phyloP scores from a whole-genome alignment of 2,329 filamentous ascomycete species.

The Aspergillus pseudonomiae region DNA sequence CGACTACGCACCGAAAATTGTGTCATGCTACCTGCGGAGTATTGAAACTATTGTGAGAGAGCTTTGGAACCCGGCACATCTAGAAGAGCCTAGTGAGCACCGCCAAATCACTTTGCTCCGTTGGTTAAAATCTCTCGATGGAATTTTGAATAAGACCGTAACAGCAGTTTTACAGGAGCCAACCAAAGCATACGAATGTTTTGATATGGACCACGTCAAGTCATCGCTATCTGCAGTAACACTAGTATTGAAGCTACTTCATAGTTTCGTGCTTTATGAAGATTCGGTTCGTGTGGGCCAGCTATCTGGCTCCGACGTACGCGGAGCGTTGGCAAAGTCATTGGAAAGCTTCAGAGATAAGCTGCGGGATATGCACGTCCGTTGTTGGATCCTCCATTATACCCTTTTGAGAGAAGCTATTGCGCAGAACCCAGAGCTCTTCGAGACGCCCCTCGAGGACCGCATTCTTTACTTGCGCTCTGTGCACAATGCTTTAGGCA shows the following conservation, averaged over 20 bases:
- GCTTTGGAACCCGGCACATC: slow-evolving; percentile 62
- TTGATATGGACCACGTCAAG: slow-evolving; percentile 77
- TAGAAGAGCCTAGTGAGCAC: slow-evolving; percentile 60
- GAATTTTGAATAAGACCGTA: slow-evolving; percentile 72
- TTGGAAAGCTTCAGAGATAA: slow-evolving; percentile 62
- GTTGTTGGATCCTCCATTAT: slow-evolving; percentile 87
- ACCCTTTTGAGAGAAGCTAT: slow-evolving; percentile 75
- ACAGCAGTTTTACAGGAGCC: slow-evolving; percentile 68
- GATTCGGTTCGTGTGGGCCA: slow-evolving; percentile 83
- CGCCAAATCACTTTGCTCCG: slow-evolving; percentile 73
- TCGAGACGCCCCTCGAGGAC: slow-evolving; percentile 69
- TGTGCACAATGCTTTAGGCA: slow-evolving; percentile 80
- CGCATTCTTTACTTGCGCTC: slow-evolving; percentile 77
- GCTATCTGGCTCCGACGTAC: slow-evolving; percentile 62
- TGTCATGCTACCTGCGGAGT: slow-evolving; percentile 82
- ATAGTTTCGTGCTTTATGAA: slow-evolving; percentile 78
- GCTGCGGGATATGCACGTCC: slow-evolving; percentile 83
- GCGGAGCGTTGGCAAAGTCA: slow-evolving; percentile 47
- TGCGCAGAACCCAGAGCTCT: slow-evolving; percentile 65
- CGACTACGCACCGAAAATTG: slow-evolving; percentile 81
- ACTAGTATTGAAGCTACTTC: slow-evolving; percentile 72
- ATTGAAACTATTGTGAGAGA: slow-evolving; percentile 81
- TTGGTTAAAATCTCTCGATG: slow-evolving; percentile 77
- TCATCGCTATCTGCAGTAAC: slow-evolving; percentile 72
- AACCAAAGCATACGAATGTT: slow-evolving; percentile 72